phyloP scores from a whole-genome alignment of 306 rosid species.

The Prunus campanulata region DNA sequence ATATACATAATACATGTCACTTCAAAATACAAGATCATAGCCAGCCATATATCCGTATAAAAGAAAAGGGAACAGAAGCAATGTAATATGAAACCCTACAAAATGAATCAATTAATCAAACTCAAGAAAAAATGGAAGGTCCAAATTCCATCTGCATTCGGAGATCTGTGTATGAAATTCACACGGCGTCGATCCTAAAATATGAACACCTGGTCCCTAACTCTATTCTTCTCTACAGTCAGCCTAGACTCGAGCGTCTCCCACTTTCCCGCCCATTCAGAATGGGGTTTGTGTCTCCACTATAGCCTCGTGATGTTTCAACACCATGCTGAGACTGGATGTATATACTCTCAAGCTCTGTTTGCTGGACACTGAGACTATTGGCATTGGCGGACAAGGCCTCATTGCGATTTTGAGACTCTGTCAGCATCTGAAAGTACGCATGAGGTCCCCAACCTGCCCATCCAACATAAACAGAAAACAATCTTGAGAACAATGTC shows the following conservation, averaged over 20 bases:
- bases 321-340: constrained; percentile 34
- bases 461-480: constrained; percentile 6
- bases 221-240: constrained; percentile 23
- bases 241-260: constrained; percentile 28
- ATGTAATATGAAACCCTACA: not conserved
- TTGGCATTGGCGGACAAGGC: constrained; percentile 28
- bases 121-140: not conserved
- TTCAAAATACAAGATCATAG: not conserved
- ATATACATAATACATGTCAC: not conserved
- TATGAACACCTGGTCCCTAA: constrained; percentile 36
- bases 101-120: not conserved
- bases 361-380: constrained; percentile 24
- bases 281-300: constrained; percentile 49
- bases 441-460: constrained; percentile 94
- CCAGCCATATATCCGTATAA: not conserved
- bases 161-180: not conserved
- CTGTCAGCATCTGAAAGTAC: constrained; percentile 72
- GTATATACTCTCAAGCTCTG: constrained; percentile 45
- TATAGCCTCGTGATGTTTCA: constrained; percentile 23
- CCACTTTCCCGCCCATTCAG: constrained; percentile 48
- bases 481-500: not conserved
- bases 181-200: constrained; percentile 29
- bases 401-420: constrained; percentile 37
- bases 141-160: not conserved
- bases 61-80: not conserved